Conservation (phyloP, 169 alveolate species). For the Sarcocystis neurona region DNA sequence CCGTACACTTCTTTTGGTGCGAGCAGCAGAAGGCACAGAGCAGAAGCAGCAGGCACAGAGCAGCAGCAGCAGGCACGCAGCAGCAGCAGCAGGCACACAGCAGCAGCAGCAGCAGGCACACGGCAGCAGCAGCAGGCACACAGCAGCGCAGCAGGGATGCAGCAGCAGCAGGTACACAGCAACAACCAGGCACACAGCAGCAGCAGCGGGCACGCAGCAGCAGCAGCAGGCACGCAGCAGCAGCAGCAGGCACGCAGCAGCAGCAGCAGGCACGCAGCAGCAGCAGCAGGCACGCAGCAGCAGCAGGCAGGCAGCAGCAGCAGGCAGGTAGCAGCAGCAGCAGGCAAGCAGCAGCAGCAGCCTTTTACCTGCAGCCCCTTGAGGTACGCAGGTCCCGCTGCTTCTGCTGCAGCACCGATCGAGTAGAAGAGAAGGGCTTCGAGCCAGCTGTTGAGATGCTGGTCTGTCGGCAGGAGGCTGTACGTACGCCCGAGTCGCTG, state of each 20-base stretch:
- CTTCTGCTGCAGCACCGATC: neutral
- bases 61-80: too few species aligned
- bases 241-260: neutral
- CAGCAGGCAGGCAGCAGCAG: neutral
- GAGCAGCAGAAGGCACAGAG: too few species aligned
- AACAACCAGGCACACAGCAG: too few species aligned
- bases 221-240: neutral
- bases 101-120: too few species aligned
- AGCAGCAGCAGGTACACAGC: too few species aligned
- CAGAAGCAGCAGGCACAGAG: too few species aligned
- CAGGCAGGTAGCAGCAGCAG: neutral
- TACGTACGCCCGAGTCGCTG: neutral
- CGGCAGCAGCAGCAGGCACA: too few species aligned
- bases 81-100: too few species aligned
- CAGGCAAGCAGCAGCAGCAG: neutral
- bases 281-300: neutral
- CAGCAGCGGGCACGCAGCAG: neutral
- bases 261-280: neutral
- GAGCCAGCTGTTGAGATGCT: neutral
- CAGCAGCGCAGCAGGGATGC: too few species aligned
- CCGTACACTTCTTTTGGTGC: too few species aligned
- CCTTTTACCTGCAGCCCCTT: neutral
- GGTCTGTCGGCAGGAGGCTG: neutral
- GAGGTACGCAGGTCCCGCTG: slow-evolving; percentile 4
- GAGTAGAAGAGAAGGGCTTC: neutral